Evolutionary conservation across 2,329 filamentous ascomycete species (phyloP), one percentile per base, ranked within the genome.

Genomic region (Ophiostoma ulmi): DNA sequence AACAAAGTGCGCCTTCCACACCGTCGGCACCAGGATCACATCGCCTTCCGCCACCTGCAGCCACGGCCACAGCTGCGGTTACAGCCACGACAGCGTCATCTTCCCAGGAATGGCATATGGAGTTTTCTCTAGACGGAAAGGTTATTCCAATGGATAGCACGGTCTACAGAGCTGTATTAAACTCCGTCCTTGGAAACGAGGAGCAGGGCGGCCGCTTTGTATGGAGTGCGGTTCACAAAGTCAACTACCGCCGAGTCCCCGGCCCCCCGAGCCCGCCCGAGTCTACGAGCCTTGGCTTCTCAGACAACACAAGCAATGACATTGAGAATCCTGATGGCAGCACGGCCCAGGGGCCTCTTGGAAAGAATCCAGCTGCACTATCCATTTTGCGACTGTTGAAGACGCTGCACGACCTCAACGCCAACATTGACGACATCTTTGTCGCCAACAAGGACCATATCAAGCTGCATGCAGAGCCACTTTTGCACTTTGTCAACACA

Each of bases 401-500:
- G 75, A 94, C 97, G 72, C 83, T 99, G 6, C 95, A 99, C 76
- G 91, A 94, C 69, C 84, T 99, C 74, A 99, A 98, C 77, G 90
- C 92, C 41, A 97, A 97, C 73, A 87, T 97, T 20, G 94, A 97
- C 75, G 94, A 98, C 77, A 91, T 98, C 4, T 80, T 97, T 73
- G 87, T 91, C 2, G 91, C 94, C 73, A 91, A 91, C 76, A 91
- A 91, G 76, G 88, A 89, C 69, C 82, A 86, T 2, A 80, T 91
- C 72, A 89, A 88, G 73, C 83, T 96, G 38, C 92, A 91, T 68
- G 85, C 90, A 1, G 94, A 98, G 79, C 92, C 94, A 0, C 80
- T 96, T 66, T 90, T 94, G 2, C 94, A 98, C 75, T 99, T 99
- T 76, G 95, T 99, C 80, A 99, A 99, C 78, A 97, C 95, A 0